These are phyloP conservation scores for Herpetomonas tarakana DNA, from an alignment of 208 protist genomes.

Conservation along the genomic window DNA sequence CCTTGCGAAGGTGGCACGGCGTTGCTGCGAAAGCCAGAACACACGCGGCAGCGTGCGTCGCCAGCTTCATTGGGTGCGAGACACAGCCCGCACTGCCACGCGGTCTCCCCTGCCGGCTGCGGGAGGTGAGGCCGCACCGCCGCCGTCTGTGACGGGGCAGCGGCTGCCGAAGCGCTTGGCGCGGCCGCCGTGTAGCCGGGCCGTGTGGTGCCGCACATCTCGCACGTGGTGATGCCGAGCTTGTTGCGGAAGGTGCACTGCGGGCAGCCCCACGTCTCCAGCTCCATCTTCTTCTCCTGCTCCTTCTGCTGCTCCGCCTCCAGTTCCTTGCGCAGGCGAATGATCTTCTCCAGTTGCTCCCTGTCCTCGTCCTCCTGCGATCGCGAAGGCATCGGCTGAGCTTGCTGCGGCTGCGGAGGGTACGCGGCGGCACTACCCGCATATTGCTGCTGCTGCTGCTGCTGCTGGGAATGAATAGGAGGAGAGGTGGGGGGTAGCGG, in stretches of 20 bases:
- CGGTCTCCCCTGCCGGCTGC: constrained; percentile 21
- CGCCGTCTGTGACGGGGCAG: constrained; percentile 45
- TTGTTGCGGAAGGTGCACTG: constrained; percentile 78
- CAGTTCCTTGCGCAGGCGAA: constrained; percentile 73
- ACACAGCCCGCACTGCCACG: constrained; percentile 69
- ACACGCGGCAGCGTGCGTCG: constrained; percentile 52
- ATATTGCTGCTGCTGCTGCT: constrained; percentile 4
- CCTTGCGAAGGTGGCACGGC: constrained; percentile 18
- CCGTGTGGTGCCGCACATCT: constrained; percentile 59
- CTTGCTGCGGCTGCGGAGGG: constrained; percentile 3
- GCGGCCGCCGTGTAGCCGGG: constrained; percentile 31
- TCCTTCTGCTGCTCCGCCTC: constrained; percentile 74
- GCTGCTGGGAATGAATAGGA: constrained; percentile 3
- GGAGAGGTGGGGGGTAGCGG: neutral
- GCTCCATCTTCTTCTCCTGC: constrained; percentile 53
- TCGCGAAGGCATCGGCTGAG: neutral
- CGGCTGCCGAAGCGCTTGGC: constrained; percentile 9
- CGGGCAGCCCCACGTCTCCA: constrained; percentile 73
- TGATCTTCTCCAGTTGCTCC: constrained; percentile 79
- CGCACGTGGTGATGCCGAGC: constrained; percentile 38
- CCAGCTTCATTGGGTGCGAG: constrained; percentile 49
- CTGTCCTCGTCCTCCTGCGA: constrained; percentile 65
- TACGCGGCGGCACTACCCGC: neutral
- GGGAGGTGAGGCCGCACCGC: constrained; percentile 4
- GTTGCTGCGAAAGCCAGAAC: constrained; percentile 41